Evolutionary conservation across 495 filamentous ascomycete genomes (phyloP).

Genomic region (Daldinia loculata): DNA sequence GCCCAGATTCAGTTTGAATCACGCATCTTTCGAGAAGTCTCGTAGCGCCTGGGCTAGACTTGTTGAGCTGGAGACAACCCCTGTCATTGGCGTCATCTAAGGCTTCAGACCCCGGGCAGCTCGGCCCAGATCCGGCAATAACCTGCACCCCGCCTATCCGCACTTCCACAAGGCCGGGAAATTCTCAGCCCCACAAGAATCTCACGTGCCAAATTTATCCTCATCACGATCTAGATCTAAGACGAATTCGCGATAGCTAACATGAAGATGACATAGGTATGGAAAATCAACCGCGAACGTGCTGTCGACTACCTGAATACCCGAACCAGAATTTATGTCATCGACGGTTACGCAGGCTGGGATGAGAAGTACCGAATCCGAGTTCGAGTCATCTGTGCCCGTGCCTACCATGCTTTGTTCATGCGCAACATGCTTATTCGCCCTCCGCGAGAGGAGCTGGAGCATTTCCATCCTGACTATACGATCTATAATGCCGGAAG

Average conservation of each 20-base stretch:
- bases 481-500: constrained; percentile 99
- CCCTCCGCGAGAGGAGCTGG: constrained; percentile 85
- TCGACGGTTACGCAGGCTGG: constrained; percentile 98
- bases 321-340: constrained; percentile 96
- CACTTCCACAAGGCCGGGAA: constrained; percentile 31
- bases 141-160: constrained; percentile 48
- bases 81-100: constrained; percentile 48
- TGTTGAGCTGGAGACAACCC: constrained; percentile 31
- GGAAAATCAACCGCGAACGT: constrained; percentile 99
- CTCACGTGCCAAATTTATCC: constrained; percentile 38
- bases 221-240: constrained; percentile 36
- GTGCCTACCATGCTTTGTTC: constrained; percentile 99
- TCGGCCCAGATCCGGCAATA: constrained; percentile 40
- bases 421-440: constrained; percentile 99
- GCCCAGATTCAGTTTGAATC: constrained; percentile 14
- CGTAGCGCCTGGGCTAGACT: constrained; percentile 22
- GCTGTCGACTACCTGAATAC: constrained; percentile 99
- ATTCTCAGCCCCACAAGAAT: constrained; percentile 31
- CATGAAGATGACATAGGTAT: constrained; percentile 69
- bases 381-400: constrained; percentile 97
- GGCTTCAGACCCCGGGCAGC: constrained; percentile 16
- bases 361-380: constrained; percentile 97
- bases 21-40: constrained; percentile 28
- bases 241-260: constrained; percentile 7
- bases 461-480: constrained; percentile 98